phyloP scores from a whole-genome alignment of 768 basidiomycete genomes.

The Astraeus odoratus region DNA sequence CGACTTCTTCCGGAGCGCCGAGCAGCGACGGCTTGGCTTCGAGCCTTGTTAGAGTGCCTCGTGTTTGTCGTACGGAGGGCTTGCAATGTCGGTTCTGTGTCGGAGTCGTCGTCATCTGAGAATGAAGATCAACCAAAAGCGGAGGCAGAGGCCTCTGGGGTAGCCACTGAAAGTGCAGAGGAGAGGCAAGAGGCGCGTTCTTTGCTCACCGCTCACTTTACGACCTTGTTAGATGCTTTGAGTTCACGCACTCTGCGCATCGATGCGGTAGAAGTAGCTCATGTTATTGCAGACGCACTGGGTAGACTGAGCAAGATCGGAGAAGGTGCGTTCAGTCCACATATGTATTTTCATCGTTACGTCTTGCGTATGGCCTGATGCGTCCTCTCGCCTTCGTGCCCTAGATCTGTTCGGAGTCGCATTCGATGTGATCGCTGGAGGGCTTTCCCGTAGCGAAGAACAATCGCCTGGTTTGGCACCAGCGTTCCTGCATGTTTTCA shows the following conservation, averaged over 20 bases:
- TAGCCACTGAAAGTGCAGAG: constrained; percentile 1
- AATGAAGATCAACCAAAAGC: not conserved
- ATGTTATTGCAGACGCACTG: constrained; percentile 40
- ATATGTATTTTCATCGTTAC: constrained; percentile 10
- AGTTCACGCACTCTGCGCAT: constrained; percentile 38
- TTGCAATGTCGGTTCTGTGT: not conserved
- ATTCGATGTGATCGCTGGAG: constrained; percentile 38
- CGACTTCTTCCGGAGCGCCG: constrained; percentile 19
- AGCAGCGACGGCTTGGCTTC: constrained; percentile 45
- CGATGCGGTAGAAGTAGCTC: constrained; percentile 37
- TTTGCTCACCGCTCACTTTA: constrained; percentile 41
- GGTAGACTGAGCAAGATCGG: constrained; percentile 35
- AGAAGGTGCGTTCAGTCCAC: constrained; percentile 31
- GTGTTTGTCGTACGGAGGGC: constrained; percentile 46
- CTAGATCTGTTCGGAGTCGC: constrained; percentile 42
- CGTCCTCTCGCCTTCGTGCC: not conserved
- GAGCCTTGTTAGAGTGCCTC: constrained; percentile 65
- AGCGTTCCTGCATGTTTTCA: constrained; percentile 39
- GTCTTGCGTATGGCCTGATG: not conserved
- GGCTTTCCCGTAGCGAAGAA: constrained; percentile 4
- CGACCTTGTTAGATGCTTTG: constrained; percentile 44
- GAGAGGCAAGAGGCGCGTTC: constrained; percentile 3
- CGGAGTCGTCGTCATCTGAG: not conserved
- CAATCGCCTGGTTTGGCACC: constrained; percentile 30
- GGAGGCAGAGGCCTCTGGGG: constrained; percentile 2